Conservation (phyloP, 345 rosid species). For the Bruguiera gymnorhiza region DNA sequence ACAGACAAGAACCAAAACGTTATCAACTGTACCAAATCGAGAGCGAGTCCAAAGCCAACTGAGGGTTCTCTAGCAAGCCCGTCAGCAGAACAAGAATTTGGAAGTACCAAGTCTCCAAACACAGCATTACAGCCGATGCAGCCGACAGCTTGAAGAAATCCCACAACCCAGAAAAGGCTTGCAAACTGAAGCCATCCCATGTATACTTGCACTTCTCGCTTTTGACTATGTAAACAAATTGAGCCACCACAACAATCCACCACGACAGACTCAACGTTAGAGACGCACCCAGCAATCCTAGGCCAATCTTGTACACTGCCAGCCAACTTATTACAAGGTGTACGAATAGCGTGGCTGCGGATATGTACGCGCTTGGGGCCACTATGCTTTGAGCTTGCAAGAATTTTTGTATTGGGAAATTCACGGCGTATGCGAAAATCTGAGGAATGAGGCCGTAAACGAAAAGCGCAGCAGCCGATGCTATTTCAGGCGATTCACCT, state of each 20-base stretch:
- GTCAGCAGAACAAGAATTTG: constrained; percentile 55
- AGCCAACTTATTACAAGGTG: not conserved
- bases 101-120: constrained; percentile 60
- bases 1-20: too few relatives aligned
- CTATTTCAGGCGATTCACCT: not conserved
- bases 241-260: constrained; percentile 55
- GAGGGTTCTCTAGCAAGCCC: constrained; percentile 52
- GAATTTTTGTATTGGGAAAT: not conserved
- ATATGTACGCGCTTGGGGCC: not conserved
- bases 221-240: constrained; percentile 42
- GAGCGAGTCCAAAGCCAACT: constrained; percentile 56
- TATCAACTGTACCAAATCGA: constrained; percentile 38
- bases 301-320: not conserved
- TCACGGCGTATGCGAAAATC: not conserved
- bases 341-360: not conserved
- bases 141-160: constrained; percentile 53
- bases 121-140: constrained; percentile 63
- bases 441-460: not conserved
- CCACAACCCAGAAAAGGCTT: constrained; percentile 46
- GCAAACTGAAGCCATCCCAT: constrained; percentile 43
- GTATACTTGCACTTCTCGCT: constrained; percentile 43
- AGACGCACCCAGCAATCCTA: constrained; percentile 47
- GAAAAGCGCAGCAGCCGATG: not conserved
- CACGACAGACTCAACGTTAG: constrained; percentile 52
- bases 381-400: not conserved